Evolutionary conservation across 192 early-diverging fungal species (phyloP), one percentile per base, ranked within the genome.

Genomic region (Lunasporangiospora selenospora): DNA sequence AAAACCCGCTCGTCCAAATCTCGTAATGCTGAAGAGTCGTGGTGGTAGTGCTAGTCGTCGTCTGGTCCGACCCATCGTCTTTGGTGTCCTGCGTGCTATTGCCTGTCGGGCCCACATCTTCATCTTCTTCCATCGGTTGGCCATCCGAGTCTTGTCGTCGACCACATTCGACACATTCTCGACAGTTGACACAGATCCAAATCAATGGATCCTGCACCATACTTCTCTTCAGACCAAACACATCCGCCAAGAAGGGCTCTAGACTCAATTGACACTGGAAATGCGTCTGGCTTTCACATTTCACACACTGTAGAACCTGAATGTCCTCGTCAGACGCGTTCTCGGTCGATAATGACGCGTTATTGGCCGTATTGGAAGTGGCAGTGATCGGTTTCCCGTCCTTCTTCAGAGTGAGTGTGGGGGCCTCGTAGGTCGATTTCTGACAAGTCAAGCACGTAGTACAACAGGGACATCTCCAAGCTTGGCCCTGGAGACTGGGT

Each of bases 1-100:
- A 40, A 31, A 57, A 84, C 16, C 79, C 85, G 54, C 80, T 67
- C 1, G 75, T 60, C 85, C 83, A 88, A 5, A 39, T 36, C 13
- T 53, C 12, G 32, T 1, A 12, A 33, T 53, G 10, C 13, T 27
- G 21, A 41, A 38, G 29, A 15, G 52, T 10, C 23, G 30, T 5
- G 34, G 21, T 15, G 33, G 13, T 34, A 36, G 13, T 53, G 24
- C 18, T 32, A 42, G 16, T 19, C 41, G 41, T 18, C 16, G 2
- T 42, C 16, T 42, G 16, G 16, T 18, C 2, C 16, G 16, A 16
- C 16, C 3, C 41, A 42, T 42, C 41, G 19, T 19, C 42, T 32
- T 55, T 48, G 21, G 19, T 12, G 27, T 36, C 10, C 21, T 29
- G 3, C 16, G 16, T 19, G 41, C 3, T 32, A 8, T 29, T 40